Base-by-base conservation (phyloP, 2,329 filamentous ascomycete species). In the Pyrenochaeta sp. region DNA sequence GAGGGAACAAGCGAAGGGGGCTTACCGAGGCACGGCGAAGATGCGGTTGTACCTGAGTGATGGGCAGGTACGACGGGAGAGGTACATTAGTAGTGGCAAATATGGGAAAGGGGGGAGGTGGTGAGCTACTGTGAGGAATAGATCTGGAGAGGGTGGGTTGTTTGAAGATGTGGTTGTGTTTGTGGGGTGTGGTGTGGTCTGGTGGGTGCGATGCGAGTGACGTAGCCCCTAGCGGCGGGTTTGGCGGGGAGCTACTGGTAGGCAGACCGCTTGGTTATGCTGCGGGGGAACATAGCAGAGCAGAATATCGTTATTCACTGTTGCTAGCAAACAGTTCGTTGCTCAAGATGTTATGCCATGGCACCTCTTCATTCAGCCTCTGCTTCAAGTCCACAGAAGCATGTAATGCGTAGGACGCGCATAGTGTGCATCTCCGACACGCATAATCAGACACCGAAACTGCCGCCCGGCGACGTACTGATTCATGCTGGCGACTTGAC, bases 371-470 rank as follows among this genome's bases (percentile, higher is more conserved):
- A 39, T 39, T 39, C 18, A 9, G 23, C 23, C 20, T 39, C 18
- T n/a, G 14, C 36, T 11, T 11, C 20, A 7, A n/a, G 1, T 9
- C 17, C 12, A 14, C 36, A 17, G 17, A 21, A 11, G 10, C 2
- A 6, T 5, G 35, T 20, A 21, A 42, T 2, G 23, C 60, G 60
- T 40, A 74, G 67, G 50, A 87, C 88, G 5, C 83, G 89, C 55
- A 83, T 92, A 51, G 88, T 92, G 46, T 91, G 89, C 75, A 82
- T 92, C 50, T 90, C 90, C 3, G 90, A 93, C 75, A 92, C 89
- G 1, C 89, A 92, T 74, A 90, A 90, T 69, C 82, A 81, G 49
- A 77, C 78, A 4, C 82, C 83, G 12, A 87, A 85, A 63, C 81
- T 92, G 1, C 90, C 90, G 0, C 82, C 81, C 18, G 90, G 90